phyloP scores from a whole-genome alignment of 768 basidiomycete species.

The Rossbeevera mucosa region DNA sequence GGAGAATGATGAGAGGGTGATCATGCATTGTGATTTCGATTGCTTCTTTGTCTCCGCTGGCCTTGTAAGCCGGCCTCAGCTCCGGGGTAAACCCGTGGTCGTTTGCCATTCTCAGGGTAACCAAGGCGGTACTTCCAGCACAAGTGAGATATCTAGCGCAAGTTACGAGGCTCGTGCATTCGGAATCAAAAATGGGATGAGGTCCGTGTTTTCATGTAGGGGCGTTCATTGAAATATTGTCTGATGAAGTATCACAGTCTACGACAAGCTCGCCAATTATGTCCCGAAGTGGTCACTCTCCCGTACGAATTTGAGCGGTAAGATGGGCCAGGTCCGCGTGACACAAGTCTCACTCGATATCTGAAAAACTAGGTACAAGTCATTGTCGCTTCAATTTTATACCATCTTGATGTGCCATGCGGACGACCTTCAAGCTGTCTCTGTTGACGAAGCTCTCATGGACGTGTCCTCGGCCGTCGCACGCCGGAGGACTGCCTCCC shows the following conservation, averaged over 20 bases:
- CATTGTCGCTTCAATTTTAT: conserved; percentile 84
- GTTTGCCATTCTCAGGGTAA: conserved; percentile 91
- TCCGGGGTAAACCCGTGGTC: conserved; percentile 84
- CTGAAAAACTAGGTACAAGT: conserved; percentile 61
- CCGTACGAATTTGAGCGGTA: conserved; percentile 93
- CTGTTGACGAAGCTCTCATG: conserved; percentile 92
- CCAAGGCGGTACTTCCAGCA: conserved; percentile 70
- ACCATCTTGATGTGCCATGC: conserved; percentile 86
- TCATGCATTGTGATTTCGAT: conserved; percentile 95
- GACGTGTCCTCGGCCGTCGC: conserved; percentile 70
- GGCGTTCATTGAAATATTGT: background rate
- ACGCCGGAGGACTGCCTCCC: conserved; percentile 26
- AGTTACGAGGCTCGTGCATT: conserved; percentile 90
- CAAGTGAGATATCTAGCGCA: conserved; percentile 91
- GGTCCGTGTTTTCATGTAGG: conserved; percentile 41
- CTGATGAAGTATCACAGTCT: conserved; percentile 42
- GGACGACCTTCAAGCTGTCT: conserved; percentile 91
- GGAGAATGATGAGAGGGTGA: conserved; percentile 51
- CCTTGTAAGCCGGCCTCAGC: conserved; percentile 68
- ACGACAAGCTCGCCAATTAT: conserved; percentile 73
- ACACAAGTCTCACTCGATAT: background rate
- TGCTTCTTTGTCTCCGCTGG: conserved; percentile 97
- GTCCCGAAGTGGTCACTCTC: conserved; percentile 67
- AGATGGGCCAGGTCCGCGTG: conserved; percentile 8
- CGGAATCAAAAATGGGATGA: conserved; percentile 94